Evolutionary conservation across 106 monocot species (phyloP).

Genomic region (Dioscorea zingiberensis): DNA sequence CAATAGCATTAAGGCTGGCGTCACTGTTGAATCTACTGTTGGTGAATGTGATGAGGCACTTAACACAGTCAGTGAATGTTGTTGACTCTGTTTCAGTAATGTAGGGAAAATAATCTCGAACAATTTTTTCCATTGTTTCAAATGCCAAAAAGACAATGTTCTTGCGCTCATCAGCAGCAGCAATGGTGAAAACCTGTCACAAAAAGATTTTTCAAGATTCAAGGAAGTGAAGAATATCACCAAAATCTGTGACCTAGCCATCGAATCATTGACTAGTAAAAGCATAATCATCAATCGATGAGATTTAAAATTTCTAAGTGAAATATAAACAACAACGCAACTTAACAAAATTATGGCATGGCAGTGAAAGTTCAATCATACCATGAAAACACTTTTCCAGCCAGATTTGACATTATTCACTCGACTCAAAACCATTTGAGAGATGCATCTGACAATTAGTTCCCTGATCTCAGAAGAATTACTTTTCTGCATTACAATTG

Average conservation of each 20-base stretch:
- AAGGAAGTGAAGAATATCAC: not conserved
- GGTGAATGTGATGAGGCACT: constrained; percentile 83
- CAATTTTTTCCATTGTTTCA: constrained; percentile 97
- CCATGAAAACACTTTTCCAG: constrained; percentile 97
- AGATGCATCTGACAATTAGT: constrained; percentile 80
- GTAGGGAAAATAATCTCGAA: constrained; percentile 93
- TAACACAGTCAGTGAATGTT: constrained; percentile 95
- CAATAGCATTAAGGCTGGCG: constrained; percentile 97
- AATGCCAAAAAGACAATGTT: constrained; percentile 87
- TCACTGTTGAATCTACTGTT: constrained; percentile 91
- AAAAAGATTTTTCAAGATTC: too few relatives aligned
- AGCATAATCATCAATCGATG: too few relatives aligned
- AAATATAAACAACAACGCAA: not conserved
- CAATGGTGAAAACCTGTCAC: constrained; percentile 69
- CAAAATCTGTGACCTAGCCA: too few relatives aligned
- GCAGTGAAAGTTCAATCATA: constrained; percentile 10
- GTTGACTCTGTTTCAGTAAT: constrained; percentile 97
- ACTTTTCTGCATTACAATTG: constrained; percentile 93
- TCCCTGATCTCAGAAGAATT: constrained; percentile 81
- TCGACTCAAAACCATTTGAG: constrained; percentile 95
- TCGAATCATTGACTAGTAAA: not conserved
- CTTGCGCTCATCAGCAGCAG: constrained; percentile 94
- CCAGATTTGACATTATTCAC: constrained; percentile 95
- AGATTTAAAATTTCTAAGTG: too few relatives aligned
- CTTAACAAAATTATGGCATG: not conserved